phyloP scores from a whole-genome alignment of 129 eudicot species.

The Smallanthus sonchifolius region DNA sequence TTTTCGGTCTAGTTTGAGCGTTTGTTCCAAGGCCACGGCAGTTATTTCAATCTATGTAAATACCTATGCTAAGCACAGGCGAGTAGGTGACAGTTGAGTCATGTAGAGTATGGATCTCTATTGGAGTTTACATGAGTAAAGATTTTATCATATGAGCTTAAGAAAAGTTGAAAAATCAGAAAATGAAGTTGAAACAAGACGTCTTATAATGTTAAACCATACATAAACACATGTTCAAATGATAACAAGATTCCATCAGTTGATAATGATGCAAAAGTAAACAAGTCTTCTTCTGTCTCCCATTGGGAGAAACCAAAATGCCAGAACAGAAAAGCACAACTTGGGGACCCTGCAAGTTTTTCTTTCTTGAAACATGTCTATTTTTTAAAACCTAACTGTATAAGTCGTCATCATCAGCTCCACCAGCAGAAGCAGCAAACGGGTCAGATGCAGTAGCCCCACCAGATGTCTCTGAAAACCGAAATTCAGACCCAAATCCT shows the following conservation, averaged over 20 bases:
- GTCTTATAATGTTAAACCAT: not conserved
- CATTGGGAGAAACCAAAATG: not conserved
- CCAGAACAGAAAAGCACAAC: slow-evolving; percentile 9
- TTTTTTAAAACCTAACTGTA: slow-evolving; percentile 29
- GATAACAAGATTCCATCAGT: not conserved
- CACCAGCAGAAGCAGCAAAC: slow-evolving; percentile 35
- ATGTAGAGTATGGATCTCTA: too few relatives aligned
- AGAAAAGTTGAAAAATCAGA: not conserved
- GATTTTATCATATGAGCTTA: too few relatives aligned
- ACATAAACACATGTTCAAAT: not conserved
- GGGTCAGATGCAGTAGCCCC: slow-evolving; percentile 27
- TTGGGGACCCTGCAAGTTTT: not conserved
- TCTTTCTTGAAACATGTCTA: not conserved
- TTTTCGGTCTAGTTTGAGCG: too few relatives aligned
- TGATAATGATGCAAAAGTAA: slow-evolving; percentile 4
- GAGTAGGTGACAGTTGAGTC: too few relatives aligned
- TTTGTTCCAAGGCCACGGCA: too few relatives aligned
- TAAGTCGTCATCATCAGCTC: slow-evolving; percentile 46
- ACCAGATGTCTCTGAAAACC: slow-evolving; percentile 36
- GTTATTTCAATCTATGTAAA: too few relatives aligned
- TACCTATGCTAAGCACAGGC: too few relatives aligned
- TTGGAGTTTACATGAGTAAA: too few relatives aligned
- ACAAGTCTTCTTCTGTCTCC: not conserved
- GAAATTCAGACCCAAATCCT: slow-evolving; percentile 50
- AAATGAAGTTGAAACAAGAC: not conserved